Conservation (phyloP, 768 basidiomycete species). For the Lactifluus hygrophoroides region DNA sequence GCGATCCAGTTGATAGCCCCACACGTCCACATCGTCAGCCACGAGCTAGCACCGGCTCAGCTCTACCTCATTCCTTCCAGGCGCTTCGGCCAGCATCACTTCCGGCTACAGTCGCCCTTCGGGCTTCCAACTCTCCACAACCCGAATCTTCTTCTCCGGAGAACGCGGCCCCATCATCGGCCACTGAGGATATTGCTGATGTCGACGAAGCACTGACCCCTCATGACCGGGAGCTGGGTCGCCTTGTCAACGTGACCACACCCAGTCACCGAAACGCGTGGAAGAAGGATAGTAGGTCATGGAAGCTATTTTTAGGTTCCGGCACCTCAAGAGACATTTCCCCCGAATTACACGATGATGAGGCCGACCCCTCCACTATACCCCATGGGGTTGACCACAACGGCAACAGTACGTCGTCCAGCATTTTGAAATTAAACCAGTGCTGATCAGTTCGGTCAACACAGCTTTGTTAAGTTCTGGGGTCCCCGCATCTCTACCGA, state of each 20-base stretch:
- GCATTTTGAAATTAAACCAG: neutral
- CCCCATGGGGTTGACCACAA: conserved; percentile 22
- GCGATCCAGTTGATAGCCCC: conserved; percentile 26
- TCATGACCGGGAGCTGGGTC: conserved; percentile 46
- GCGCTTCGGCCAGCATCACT: conserved; percentile 58
- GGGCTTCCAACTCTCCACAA: conserved; percentile 22
- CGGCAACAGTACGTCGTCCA: neutral
- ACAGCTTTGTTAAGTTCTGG: neutral
- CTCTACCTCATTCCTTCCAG: conserved; percentile 49
- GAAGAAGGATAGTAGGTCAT: conserved; percentile 54
- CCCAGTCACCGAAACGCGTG: conserved; percentile 68
- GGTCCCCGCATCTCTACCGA: conserved; percentile 52
- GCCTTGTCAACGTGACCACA: conserved; percentile 57
- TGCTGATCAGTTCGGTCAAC: neutral
- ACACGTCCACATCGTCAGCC: conserved; percentile 22
- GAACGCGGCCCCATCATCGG: neutral
- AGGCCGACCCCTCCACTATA: conserved; percentile 19
- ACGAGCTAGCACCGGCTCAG: conserved; percentile 28
- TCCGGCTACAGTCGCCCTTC: conserved; percentile 56
- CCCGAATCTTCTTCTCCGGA: conserved; percentile 10
- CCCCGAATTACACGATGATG: conserved; percentile 27
- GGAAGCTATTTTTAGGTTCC: conserved; percentile 51
- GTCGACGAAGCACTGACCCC: conserved; percentile 25
- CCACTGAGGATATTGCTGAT: conserved; percentile 10
- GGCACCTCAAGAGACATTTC: conserved; percentile 24